Evolutionary conservation across 2,329 filamentous ascomycete species (phyloP).

Genomic region (Orbilia blumenaviensis): DNA sequence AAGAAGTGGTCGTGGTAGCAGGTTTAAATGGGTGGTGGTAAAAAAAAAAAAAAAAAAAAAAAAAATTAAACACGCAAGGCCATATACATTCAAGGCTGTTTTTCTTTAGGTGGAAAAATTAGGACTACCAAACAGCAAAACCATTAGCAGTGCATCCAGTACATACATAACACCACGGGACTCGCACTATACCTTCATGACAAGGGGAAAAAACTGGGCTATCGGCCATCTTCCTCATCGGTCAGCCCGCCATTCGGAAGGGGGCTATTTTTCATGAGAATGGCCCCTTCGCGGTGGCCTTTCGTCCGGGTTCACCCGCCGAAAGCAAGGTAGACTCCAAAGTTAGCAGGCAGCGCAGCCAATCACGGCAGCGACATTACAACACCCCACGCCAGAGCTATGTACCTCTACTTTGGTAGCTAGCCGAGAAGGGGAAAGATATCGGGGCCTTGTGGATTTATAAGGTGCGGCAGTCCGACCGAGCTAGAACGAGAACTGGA

Average conservation of each 20-base stretch:
- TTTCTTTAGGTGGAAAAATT: slow-evolving; percentile 15
- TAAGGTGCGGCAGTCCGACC: too few relatives aligned
- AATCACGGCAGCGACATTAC: slow-evolving; percentile 24
- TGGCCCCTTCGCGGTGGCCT: slow-evolving; percentile 6
- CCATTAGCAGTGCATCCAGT: background rate
- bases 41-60: slow-evolving; percentile 39
- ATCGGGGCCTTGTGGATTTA: too few relatives aligned
- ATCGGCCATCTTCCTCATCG: slow-evolving; percentile 28
- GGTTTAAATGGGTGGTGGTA: slow-evolving; percentile 20
- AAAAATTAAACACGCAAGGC: slow-evolving; percentile 21
- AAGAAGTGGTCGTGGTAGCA: background rate
- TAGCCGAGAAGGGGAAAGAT: too few relatives aligned
- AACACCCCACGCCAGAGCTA: slow-evolving; percentile 44
- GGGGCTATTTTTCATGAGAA: background rate
- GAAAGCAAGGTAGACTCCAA: background rate
- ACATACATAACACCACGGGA: background rate
- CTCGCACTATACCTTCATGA: slow-evolving; percentile 4
- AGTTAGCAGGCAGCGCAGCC: slow-evolving; percentile 25
- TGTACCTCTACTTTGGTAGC: too few relatives aligned
- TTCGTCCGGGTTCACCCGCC: slow-evolving; percentile 51
- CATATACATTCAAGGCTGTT: background rate
- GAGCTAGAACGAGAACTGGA: too few relatives aligned
- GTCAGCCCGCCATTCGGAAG: slow-evolving; percentile 13
- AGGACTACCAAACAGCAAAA: too few relatives aligned
- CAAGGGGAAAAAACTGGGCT: background rate